phyloP scores from a whole-genome alignment of 257 asterid species.

The Solanum gracilifrons region DNA sequence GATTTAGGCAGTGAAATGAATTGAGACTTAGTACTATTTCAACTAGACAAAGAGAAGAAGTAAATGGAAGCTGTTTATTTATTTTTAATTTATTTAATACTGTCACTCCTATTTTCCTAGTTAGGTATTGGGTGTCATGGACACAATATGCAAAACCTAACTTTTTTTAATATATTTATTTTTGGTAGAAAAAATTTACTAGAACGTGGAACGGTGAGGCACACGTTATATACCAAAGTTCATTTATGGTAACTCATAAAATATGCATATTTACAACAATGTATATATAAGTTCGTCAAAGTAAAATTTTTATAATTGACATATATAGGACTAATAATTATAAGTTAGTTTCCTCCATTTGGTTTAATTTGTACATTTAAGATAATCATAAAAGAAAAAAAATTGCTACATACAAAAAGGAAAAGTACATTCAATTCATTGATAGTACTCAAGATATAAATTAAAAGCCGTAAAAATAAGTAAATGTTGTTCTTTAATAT shows the following conservation, averaged over 20 bases:
- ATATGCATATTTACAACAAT: background rate
- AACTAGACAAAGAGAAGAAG: background rate
- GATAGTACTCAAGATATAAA: background rate
- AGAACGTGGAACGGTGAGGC: background rate
- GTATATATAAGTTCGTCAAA: too few relatives aligned
- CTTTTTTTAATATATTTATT: background rate
- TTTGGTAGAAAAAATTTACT: background rate
- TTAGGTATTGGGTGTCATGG: background rate
- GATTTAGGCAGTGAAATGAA: conserved; percentile 2
- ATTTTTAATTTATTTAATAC: background rate
- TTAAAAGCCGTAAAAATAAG: background rate
- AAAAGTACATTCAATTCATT: background rate
- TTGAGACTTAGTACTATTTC: background rate
- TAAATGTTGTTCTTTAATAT: background rate
- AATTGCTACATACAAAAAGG: background rate
- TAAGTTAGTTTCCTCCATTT: background rate
- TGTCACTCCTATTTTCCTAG: background rate
- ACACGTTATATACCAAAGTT: background rate
- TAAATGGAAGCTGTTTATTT: background rate
- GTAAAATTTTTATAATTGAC: too few relatives aligned
- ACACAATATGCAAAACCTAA: background rate
- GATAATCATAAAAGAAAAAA: background rate
- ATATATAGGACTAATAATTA: too few relatives aligned
- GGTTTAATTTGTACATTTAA: background rate
- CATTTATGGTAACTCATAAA: background rate